Conservation (phyloP, 129 eudicot genomes). For the Pseudognaphalium luteoalbum region DNA sequence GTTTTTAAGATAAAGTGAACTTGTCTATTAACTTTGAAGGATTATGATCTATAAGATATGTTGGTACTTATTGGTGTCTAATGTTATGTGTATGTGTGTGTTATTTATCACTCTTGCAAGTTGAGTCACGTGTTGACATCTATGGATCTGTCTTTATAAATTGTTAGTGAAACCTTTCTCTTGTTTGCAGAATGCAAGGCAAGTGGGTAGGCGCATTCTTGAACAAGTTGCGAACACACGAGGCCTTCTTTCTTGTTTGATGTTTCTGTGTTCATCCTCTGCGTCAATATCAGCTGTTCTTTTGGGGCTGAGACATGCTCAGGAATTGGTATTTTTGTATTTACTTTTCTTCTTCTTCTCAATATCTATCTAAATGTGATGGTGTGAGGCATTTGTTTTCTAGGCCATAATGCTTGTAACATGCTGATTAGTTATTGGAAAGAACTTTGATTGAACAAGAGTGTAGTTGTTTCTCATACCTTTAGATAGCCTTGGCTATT, state of each 20-base stretch:
- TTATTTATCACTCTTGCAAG: neutral
- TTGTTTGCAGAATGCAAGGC: slow-evolving; percentile 76
- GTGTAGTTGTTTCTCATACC: slow-evolving; percentile 1
- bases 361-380: neutral
- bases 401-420: neutral
- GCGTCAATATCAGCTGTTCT: slow-evolving; percentile 59
- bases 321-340: slow-evolving; percentile 54
- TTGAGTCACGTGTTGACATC: neutral
- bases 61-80: too few relatives aligned
- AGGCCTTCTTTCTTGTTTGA: slow-evolving; percentile 80
- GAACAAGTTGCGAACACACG: slow-evolving; percentile 73
- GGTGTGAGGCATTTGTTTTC: slow-evolving; percentile 6
- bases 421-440: slow-evolving; percentile 13
- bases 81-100: neutral
- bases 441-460: neutral
- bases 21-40: too few relatives aligned
- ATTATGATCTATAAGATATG: too few relatives aligned
- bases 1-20: too few relatives aligned
- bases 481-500: slow-evolving; percentile 11
- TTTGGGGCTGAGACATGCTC: slow-evolving; percentile 76
- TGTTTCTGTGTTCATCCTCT: slow-evolving; percentile 69
- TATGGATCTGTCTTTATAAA: neutral
- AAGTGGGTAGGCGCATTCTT: slow-evolving; percentile 76
- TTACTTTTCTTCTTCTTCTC: neutral
- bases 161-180: slow-evolving; percentile 18